Percentiles rank a stretch among this genome's conserved stretches.
These are phyloP conservation scores for Talaromyces pinophilus DNA, from an alignment of 2,329 filamentous ascomycete species.

Conservation along the genomic window DNA sequence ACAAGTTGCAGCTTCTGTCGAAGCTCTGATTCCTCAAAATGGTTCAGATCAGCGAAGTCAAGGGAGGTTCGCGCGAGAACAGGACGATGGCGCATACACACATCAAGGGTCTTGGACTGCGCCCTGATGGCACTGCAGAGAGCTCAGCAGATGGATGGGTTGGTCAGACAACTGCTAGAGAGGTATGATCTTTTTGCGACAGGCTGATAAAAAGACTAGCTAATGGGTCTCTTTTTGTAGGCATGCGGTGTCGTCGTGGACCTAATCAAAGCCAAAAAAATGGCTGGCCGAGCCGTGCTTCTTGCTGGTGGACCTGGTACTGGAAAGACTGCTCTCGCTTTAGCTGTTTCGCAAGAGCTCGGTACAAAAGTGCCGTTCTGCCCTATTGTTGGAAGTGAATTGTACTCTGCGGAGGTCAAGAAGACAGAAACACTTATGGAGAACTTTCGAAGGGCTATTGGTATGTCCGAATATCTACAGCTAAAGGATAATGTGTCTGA, in stretches of 20 bases:
- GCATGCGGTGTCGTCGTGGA: conserved; percentile 96
- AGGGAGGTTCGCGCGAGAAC: conserved; percentile 91
- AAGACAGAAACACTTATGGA: conserved; percentile 99
- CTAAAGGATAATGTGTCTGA: conserved; percentile 25
- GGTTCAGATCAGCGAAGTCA: conserved; percentile 92
- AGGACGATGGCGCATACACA: conserved; percentile 96
- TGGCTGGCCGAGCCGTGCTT: conserved; percentile 91
- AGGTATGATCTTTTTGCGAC: conserved; percentile 59
- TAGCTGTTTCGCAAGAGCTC: conserved; percentile 94
- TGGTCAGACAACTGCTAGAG: conserved; percentile 81
- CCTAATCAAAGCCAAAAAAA: conserved; percentile 92
- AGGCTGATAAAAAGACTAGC: neutral
- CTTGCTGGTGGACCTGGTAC: conserved; percentile 93
- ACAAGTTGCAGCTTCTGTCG: conserved; percentile 27
- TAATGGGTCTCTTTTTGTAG: conserved; percentile 47
- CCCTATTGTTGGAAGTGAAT: conserved; percentile 95
- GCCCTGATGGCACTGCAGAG: conserved; percentile 82
- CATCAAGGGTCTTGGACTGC: conserved; percentile 91
- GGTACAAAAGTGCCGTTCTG: conserved; percentile 98
- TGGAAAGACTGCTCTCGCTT: conserved; percentile 92
- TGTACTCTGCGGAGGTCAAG: conserved; percentile 98
- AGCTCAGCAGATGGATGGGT: conserved; percentile 80
- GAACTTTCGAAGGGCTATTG: conserved; percentile 96
- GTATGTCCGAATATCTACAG: conserved; percentile 45
- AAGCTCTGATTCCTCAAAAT: conserved; percentile 51